phyloP scores from a whole-genome alignment of 768 basidiomycete genomes.

The Leucosporidium scottii region DNA sequence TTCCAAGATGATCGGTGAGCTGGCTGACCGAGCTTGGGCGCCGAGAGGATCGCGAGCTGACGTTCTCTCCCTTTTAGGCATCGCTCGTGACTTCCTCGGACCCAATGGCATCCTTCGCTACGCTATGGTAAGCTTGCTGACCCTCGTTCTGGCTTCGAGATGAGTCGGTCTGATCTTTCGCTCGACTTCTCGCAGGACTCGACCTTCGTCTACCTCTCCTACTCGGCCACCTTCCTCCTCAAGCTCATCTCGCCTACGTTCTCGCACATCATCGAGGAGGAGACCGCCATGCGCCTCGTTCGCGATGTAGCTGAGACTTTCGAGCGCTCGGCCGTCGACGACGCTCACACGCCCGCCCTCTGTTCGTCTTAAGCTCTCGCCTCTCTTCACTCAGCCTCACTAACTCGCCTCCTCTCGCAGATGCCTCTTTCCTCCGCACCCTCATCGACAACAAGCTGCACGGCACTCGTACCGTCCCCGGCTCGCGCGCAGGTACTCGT shows the following conservation, averaged over 20 bases:
- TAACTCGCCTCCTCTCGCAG: not conserved
- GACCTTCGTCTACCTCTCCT: slow-evolving; percentile 67
- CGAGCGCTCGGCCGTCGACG: slow-evolving; percentile 66
- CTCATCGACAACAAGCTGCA: slow-evolving; percentile 33
- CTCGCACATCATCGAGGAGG: slow-evolving; percentile 65
- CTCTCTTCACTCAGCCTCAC: too few species aligned
- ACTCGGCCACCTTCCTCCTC: slow-evolving; percentile 82
- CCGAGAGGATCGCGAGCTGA: not conserved
- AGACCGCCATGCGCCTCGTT: slow-evolving; percentile 61
- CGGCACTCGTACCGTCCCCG: slow-evolving; percentile 26
- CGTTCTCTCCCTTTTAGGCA: slow-evolving; percentile 1
- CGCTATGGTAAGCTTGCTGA: slow-evolving; percentile 48
- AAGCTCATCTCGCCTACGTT: slow-evolving; percentile 87
- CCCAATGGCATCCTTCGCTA: slow-evolving; percentile 71
- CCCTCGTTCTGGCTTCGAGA: too few species aligned
- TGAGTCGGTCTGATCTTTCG: not conserved
- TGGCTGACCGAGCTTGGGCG: not conserved
- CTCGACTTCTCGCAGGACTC: slow-evolving; percentile 50
- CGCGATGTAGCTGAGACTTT: slow-evolving; percentile 75
- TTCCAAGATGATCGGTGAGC: slow-evolving; percentile 35
- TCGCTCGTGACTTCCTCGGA: slow-evolving; percentile 71
- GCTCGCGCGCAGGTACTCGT: slow-evolving; percentile 26
- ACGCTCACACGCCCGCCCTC: slow-evolving; percentile 79
- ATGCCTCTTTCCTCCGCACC: slow-evolving; percentile 30
- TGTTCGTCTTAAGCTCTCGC: slow-evolving; percentile 73